Evolutionary conservation across 192 early-diverging fungal species (phyloP), one percentile per base, ranked within the genome.

Genomic region (Coemansia sp.): DNA sequence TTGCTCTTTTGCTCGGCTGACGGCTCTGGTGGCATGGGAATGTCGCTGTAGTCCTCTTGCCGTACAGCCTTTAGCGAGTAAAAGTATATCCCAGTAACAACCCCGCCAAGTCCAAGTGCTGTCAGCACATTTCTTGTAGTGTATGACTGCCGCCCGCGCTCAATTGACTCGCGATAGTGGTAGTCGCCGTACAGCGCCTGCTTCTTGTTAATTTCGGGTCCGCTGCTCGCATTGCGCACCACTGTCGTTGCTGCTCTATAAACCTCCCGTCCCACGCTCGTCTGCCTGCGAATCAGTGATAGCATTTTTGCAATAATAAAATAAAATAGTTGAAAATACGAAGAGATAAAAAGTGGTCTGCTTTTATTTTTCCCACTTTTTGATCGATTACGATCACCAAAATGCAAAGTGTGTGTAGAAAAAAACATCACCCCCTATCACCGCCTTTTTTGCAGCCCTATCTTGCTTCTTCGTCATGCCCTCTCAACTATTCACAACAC

Each of bases 41-140:
- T 83, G 70, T 93, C 92, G 68, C 88, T 89, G 75, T 90, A 92
- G 79, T 92, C 90, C 72, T 93, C 92, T 72, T 93, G 92, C 74
- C 86, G 86, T 9, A 93, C 90, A 11, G 90, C 90, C 60, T 90
- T 72, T 20, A 93, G 88, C 60, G 91, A 89, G 79, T 93, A 93
- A 72, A 89, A 86, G 67, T 91, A 84, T 16, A 84, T 67, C 8
- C 77, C 71, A 7, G 69, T 42, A 43, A 59, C 72, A 10, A 33
- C 31, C 13, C 70, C 60, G 3, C 16, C 44, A 67, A 84, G 51
- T 9, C 65, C 77, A 12, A 72, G 36, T 34, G 82, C 82, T 3
- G 77, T 79, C 27, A 63, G 0, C n/a, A 68, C 41, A 40, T 84
- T 84, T 9, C 57, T 41, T 36, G 52, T 41, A 20, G 71, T 64